A percentile compares a stretch with the other conserved stretches of the same genome.
Evolutionary conservation across 2,329 filamentous ascomycete species (phyloP).

Genomic region (Fusarium brevicatenulatum): DNA sequence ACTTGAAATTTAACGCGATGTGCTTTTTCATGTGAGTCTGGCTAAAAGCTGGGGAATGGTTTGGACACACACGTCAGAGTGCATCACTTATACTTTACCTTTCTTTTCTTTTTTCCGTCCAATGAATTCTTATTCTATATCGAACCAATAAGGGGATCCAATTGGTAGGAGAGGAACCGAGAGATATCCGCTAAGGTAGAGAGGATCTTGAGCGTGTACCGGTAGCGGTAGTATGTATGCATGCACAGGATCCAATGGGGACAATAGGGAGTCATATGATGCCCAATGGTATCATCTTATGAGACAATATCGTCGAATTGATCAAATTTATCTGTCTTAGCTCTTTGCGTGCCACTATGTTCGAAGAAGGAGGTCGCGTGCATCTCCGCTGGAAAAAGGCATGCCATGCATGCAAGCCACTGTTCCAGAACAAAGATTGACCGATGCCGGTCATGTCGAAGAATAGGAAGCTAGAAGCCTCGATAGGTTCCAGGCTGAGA

Average conservation of each 20-base stretch:
- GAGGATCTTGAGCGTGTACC: background rate
- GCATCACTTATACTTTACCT: constrained; percentile 5
- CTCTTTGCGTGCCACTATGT: background rate
- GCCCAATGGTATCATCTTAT: constrained; percentile 25
- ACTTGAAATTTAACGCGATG: background rate
- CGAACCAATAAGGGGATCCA: background rate
- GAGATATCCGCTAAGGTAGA: background rate
- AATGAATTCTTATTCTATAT: background rate
- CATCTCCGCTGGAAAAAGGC: constrained; percentile 4
- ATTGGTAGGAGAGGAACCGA: background rate
- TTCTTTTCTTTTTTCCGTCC: constrained; percentile 2
- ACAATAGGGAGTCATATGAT: background rate
- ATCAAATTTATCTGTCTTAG: background rate
- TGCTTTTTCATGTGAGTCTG: constrained; percentile 28
- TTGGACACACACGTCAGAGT: constrained; percentile 19
- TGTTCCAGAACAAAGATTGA: constrained; percentile 13
- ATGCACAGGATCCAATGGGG: background rate
- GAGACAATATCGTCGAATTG: background rate
- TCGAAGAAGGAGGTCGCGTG: constrained; percentile 27
- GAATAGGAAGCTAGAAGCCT: background rate
- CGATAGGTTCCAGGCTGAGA: background rate
- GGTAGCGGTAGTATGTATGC: background rate
- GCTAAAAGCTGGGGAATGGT: background rate
- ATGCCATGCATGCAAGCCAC: constrained; percentile 2
- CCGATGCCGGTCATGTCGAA: background rate